Evolutionary conservation across 129 eudicot genomes (phyloP).

Genomic region (Flaveria sonorensis): DNA sequence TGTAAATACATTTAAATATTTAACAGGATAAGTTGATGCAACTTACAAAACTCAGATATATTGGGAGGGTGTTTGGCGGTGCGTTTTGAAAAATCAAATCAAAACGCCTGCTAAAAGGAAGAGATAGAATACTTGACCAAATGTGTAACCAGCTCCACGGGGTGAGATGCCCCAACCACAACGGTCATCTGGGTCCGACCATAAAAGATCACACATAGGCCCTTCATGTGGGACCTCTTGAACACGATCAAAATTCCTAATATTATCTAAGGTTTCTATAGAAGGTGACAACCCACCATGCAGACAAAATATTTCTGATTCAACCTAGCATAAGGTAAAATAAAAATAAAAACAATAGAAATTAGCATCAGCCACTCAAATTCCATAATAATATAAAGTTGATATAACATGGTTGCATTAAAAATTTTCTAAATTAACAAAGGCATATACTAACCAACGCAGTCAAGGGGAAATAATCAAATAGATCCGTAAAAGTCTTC

Average conservation of each 20-base stretch:
- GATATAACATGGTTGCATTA: background rate
- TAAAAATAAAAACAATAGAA: background rate
- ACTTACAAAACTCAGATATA: background rate
- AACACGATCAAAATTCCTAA: slow-evolving; percentile 91
- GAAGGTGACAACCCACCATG: slow-evolving; percentile 98
- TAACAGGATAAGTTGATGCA: background rate
- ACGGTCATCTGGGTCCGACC: slow-evolving; percentile 99
- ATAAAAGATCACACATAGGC: slow-evolving; percentile 92
- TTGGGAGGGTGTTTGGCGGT: background rate
- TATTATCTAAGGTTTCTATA: slow-evolving; percentile 83
- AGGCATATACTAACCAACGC: slow-evolving; percentile 62
- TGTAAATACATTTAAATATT: slow-evolving; percentile 27
- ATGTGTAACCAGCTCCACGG: slow-evolving; percentile 96
- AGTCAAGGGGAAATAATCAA: slow-evolving; percentile 76
- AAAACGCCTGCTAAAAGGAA: background rate
- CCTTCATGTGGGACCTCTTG: slow-evolving; percentile 99
- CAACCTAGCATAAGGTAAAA: slow-evolving; percentile 49
- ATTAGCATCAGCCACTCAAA: background rate
- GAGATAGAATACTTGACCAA: slow-evolving; percentile 71
- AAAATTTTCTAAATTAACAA: background rate
- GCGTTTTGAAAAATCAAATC: background rate
- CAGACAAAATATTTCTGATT: slow-evolving; percentile 90
- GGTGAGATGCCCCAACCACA: slow-evolving; percentile 99
- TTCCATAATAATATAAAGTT: background rate
- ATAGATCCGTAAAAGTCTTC: slow-evolving; percentile 77